Evolutionary conservation across 768 basidiomycete species (phyloP).

Genomic region (Tulasnella sp.): DNA sequence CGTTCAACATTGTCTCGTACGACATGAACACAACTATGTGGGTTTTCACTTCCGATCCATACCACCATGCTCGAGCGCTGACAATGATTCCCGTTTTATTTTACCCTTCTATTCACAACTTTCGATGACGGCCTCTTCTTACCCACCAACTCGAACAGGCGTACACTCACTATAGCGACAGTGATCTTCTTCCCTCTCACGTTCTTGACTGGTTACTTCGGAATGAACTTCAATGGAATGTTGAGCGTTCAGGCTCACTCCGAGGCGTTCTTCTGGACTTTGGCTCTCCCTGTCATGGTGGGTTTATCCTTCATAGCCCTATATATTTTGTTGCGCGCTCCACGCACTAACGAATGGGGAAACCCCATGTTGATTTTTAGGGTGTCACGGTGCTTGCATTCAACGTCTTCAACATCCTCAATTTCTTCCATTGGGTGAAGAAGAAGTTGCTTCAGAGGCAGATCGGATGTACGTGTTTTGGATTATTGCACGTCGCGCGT

Average conservation of each 20-base stretch:
- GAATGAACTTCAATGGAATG: constrained; percentile 22
- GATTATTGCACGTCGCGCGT: not conserved
- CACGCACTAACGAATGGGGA: not conserved
- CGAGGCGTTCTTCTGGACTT: constrained; percentile 46
- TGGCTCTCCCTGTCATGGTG: constrained; percentile 55
- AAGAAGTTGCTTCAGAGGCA: not conserved
- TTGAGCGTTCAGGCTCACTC: constrained; percentile 13
- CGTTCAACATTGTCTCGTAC: constrained; percentile 69
- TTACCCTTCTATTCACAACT: not conserved
- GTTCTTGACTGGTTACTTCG: constrained; percentile 63
- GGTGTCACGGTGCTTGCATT: not conserved
- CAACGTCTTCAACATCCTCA: not conserved
- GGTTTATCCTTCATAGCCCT: not conserved
- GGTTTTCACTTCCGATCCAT: constrained; percentile 24
- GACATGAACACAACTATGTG: constrained; percentile 71
- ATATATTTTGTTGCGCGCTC: not conserved
- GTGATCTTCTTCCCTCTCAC: constrained; percentile 63
- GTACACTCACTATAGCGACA: not conserved
- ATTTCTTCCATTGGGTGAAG: not conserved
- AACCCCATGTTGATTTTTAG: not conserved
- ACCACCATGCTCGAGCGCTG: too few relatives aligned
- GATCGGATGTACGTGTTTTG: not conserved
- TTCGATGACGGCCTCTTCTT: too few relatives aligned
- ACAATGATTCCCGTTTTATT: not conserved
- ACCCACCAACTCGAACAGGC: not conserved